phyloP scores from a whole-genome alignment of 2,329 filamentous ascomycete species.

The Cercospora citrullina region DNA sequence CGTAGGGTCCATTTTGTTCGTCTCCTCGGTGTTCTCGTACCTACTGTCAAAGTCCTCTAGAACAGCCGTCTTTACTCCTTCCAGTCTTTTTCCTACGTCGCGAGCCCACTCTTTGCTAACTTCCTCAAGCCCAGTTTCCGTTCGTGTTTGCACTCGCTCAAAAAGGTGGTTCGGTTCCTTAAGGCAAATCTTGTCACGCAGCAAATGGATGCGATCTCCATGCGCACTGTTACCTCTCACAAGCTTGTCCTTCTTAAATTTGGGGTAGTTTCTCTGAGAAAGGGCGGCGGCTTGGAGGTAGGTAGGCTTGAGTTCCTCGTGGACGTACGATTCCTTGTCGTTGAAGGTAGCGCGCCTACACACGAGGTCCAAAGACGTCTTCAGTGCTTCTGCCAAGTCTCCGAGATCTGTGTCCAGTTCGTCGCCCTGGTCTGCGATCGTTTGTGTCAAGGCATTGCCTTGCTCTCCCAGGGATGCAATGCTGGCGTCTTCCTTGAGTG shows the following conservation, averaged over 20 bases:
- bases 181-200: not conserved
- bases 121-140: not conserved
- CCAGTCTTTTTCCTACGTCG: not conserved
- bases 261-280: not conserved
- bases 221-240: not conserved
- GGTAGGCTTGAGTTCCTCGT: not conserved
- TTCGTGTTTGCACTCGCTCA: not conserved
- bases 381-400: not conserved
- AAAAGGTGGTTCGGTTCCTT: not conserved
- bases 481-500: not conserved
- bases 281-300: not conserved
- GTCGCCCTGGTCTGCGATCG: not conserved
- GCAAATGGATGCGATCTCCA: not conserved
- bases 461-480: not conserved
- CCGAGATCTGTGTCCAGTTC: not conserved
- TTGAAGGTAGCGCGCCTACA: not conserved
- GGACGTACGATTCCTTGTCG: not conserved
- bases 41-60: not conserved
- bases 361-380: not conserved
- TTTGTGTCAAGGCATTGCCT: not conserved
- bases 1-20: not conserved
- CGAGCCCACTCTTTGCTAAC: not conserved
- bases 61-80: not conserved
- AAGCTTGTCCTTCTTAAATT: not conserved
- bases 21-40: not conserved